Base-by-base conservation (phyloP, 805 yeast genomes). In the Teunomyces kruisii region DNA sequence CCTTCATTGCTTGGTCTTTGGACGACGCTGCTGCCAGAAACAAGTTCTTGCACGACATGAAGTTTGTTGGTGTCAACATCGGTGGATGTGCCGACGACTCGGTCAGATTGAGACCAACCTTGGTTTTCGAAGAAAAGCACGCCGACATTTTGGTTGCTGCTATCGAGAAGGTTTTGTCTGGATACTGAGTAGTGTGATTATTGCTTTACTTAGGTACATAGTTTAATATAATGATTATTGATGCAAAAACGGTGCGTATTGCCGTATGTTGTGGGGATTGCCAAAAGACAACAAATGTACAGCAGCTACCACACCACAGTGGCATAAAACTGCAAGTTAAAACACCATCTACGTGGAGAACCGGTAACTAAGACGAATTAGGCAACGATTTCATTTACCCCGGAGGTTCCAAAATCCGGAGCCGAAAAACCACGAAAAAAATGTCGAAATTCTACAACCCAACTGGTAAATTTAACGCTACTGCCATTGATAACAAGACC, bases 31-130 rank as follows among this genome's bases (percentile, higher is more conserved):
- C 70, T 45, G 67, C 71, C 19, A 80, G 96, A 70, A 82, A 84
- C 65, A 65, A 72, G 55, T 83, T 88, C 66, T 67, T 85, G 57
- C 54, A 53, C 49, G 80, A 76, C 51, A 74, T 84, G 78, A 83
- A 80, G 69, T 59, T 67, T 39, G 74, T 62, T 40, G 96, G 96
- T 65, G 76, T 86, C 50, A 87, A 88, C 66, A 78, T 86, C 60
- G 96, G 96, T 56, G 95, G 91, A 40, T 88, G 96, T 70, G 91
- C 92, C 43, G 86, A 79, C 44, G 77, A 73, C 50, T 79, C 91
- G 47, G 85, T 88, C 42, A 82, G 96, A 72, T 75, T 87, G 64
- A 81, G 96, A 72, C 96, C 96, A 49, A 77, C 88, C 37, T 71
- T 87, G 57, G 80, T 82, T 15, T 87, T 87, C 63, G 90, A 85